Percentiles rank a stretch among this genome's conserved stretches.
phyloP scores from a whole-genome alignment of 495 filamentous ascomycete species.

The Hyaloscypha hepaticicola region DNA sequence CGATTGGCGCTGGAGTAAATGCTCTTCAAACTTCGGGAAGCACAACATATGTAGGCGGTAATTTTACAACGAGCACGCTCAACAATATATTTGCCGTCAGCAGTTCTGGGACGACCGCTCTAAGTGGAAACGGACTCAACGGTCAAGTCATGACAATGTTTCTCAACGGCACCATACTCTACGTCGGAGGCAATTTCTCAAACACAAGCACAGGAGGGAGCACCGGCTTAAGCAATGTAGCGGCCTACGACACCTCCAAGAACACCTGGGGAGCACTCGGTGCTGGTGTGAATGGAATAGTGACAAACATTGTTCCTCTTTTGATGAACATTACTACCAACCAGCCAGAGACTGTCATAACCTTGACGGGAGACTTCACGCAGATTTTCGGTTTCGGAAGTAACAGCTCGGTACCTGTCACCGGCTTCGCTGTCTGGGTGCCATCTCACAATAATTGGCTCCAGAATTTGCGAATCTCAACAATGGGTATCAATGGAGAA shows the following conservation, averaged over 20 bases:
- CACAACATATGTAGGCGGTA: constrained; percentile 75
- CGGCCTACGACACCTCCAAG: constrained; percentile 66
- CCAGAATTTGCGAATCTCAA: constrained; percentile 68
- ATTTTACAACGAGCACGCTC: constrained; percentile 67
- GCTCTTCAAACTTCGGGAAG: constrained; percentile 58
- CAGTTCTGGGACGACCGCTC: constrained; percentile 54
- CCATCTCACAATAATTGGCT: constrained; percentile 87
- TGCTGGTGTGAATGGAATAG: constrained; percentile 80
- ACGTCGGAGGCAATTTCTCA: constrained; percentile 84
- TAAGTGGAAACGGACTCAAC: constrained; percentile 76
- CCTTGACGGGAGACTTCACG: constrained; percentile 79
- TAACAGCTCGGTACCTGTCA: constrained; percentile 56
- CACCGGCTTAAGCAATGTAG: constrained; percentile 67
- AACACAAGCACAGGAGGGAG: constrained; percentile 62
- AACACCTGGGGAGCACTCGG: constrained; percentile 79
- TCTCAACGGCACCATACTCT: constrained; percentile 62
- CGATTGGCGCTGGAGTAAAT: constrained; percentile 61
- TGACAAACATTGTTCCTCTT: constrained; percentile 69
- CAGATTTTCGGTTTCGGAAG: constrained; percentile 64
- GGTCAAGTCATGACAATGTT: constrained; percentile 72
- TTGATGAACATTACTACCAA: constrained; percentile 75
- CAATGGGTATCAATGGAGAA: constrained; percentile 65
- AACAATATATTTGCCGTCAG: constrained; percentile 76
- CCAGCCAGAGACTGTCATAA: constrained; percentile 68
- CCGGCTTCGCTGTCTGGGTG: constrained; percentile 92